Conservation (phyloP, 805 yeast genomes). For the Lachancea mirantina region DNA sequence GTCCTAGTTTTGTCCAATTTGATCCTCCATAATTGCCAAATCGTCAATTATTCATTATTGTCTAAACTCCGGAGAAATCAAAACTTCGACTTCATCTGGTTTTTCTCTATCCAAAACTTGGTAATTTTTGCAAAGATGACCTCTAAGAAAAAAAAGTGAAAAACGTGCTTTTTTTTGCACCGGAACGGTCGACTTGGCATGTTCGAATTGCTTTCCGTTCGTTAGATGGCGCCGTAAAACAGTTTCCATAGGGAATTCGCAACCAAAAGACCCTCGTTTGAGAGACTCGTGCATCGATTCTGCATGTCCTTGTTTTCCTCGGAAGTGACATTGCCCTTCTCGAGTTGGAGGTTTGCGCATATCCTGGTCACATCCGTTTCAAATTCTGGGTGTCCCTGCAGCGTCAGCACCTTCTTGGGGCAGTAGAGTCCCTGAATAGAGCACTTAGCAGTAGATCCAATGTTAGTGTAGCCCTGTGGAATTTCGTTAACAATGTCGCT, state of each 20-base stretch:
- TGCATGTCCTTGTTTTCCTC: background rate
- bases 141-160: too few relatives aligned
- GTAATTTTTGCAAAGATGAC: too few relatives aligned
- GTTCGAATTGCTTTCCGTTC: too few relatives aligned
- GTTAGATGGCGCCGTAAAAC: conserved; percentile 3
- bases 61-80: too few relatives aligned
- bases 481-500: conserved; percentile 46
- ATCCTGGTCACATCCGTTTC: conserved; percentile 27
- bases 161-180: too few relatives aligned
- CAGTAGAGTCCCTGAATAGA: conserved; percentile 60
- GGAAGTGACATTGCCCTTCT: background rate
- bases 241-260: conserved; percentile 7
- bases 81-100: too few relatives aligned
- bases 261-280: conserved; percentile 6
- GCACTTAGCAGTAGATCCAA: conserved; percentile 53
- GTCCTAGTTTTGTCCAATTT: too few relatives aligned
- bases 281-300: background rate
- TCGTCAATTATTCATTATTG: too few relatives aligned
- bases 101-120: too few relatives aligned
- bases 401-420: conserved; percentile 46
- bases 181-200: too few relatives aligned
- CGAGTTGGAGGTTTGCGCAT: background rate
- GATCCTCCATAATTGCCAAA: too few relatives aligned
- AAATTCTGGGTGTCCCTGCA: conserved; percentile 93
- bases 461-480: conserved; percentile 34